Conservation (phyloP, 169 alveolate species). For the Plasmodium knowlesi region DNA sequence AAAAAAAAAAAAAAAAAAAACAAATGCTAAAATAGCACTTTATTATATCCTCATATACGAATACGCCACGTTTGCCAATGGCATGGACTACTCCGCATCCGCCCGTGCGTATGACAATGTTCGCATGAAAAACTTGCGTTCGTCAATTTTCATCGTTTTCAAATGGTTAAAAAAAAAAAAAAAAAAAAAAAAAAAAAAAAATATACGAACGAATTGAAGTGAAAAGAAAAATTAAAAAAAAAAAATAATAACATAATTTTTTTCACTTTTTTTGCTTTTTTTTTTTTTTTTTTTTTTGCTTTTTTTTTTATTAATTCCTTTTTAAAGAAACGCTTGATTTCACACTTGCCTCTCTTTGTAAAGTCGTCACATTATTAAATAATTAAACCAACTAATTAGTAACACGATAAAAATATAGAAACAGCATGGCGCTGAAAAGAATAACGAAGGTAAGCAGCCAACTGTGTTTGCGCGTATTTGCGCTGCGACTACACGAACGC, state of each 20-base stretch:
- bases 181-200: too few relatives aligned
- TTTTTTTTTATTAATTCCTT: neutral
- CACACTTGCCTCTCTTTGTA: neutral
- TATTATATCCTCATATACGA: neutral
- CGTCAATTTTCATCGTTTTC: neutral
- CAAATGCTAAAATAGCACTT: neutral
- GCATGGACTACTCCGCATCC: neutral
- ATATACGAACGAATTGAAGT: neutral
- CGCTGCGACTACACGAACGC: neutral
- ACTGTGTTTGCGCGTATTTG: neutral
- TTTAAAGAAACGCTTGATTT: neutral
- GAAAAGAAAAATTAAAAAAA: neutral
- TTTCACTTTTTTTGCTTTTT: neutral
- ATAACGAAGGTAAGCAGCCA: constrained; percentile 46
- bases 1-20: too few relatives aligned
- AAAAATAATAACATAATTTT: neutral
- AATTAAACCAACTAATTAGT: constrained; percentile 10
- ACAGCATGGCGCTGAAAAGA: constrained; percentile 61
- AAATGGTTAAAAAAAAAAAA: neutral
- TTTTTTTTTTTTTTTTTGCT: neutral
- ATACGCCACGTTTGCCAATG: neutral
- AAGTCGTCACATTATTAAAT: neutral
- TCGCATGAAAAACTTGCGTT: neutral
- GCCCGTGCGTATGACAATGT: neutral
- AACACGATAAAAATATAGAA: constrained; percentile 25